These are phyloP conservation scores for Sphagnum fallax DNA, from an alignment of 228 moss, liverwort and hornwort species.

Conservation along the genomic window DNA sequence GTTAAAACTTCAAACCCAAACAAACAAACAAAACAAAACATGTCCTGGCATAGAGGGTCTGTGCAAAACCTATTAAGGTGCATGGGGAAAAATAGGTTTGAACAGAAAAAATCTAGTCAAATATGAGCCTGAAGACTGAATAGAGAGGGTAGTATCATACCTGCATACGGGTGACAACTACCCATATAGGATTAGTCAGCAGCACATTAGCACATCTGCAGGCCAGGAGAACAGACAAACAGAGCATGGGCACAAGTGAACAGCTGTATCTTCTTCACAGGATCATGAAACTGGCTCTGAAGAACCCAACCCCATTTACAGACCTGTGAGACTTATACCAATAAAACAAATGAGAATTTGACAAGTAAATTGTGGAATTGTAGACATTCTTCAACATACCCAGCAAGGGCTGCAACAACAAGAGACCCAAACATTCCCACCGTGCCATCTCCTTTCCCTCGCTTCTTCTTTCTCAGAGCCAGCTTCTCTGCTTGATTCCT, in stretches of 20 bases:
- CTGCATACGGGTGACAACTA: conserved; percentile 98
- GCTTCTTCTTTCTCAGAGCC: conserved; percentile 39
- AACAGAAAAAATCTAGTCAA: no score
- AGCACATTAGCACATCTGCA: conserved; percentile 78
- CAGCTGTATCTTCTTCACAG: not conserved
- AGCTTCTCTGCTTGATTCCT: conserved; percentile 76
- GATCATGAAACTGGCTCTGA: not conserved
- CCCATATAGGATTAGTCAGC: conserved; percentile 95
- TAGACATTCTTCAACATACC: conserved; percentile 20
- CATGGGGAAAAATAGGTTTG: no score
- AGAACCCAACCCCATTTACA: no score
- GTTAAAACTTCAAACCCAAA: no score
- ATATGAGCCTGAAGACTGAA: no score
- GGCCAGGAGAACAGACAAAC: not conserved
- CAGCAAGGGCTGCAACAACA: conserved; percentile 76
- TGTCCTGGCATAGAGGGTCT: no score
- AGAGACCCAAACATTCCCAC: conserved; percentile 88
- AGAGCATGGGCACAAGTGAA: not conserved
- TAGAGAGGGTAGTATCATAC: conserved; percentile 11
- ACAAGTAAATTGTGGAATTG: no score
- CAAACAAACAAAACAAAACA: not conserved
- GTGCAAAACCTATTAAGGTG: no score
- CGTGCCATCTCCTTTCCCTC: conserved; percentile 64
- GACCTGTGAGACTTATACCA: not conserved
- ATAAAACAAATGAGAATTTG: not conserved